Conservation (phyloP, 176 grass and related monocot genomes). For the Carex littledalei region DNA sequence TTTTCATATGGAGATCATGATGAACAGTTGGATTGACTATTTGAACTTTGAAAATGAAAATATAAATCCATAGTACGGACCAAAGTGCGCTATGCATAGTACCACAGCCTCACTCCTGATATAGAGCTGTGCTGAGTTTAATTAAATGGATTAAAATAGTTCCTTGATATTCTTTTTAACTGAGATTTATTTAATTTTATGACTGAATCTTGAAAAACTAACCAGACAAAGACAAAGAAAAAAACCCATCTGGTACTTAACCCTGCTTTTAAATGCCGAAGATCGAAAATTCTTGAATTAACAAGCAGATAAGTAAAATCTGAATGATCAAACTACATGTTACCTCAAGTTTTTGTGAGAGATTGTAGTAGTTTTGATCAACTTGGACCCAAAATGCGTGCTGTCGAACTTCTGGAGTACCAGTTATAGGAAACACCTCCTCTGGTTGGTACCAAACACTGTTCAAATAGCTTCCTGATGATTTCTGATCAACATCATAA, state of each 20-base stretch:
- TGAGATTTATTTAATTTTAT: not conserved
- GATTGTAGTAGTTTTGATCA: slow-evolving; percentile 24
- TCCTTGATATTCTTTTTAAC: not conserved
- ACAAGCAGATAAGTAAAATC: not conserved
- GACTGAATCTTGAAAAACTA: not conserved
- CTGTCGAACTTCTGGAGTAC: slow-evolving; percentile 30
- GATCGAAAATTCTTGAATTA: not conserved
- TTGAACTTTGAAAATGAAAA: no score
- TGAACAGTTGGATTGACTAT: no score
- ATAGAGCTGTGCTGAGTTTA: not conserved
- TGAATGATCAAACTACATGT: not conserved
- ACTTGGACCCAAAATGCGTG: slow-evolving; percentile 44
- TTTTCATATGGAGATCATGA: no score
- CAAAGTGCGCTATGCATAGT: no score
- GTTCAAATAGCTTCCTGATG: slow-evolving; percentile 33
- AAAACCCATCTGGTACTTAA: not conserved
- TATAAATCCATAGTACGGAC: no score
- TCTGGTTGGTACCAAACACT: slow-evolving; percentile 59
- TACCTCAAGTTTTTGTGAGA: slow-evolving; percentile 24
- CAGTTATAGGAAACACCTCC: slow-evolving; percentile 37
- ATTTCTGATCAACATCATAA: slow-evolving; percentile 11
- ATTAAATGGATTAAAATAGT: not conserved
- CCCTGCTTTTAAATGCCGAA: not conserved
- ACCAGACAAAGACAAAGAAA: not conserved
- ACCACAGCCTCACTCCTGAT: no score